Percentiles rank a stretch among this genome's conserved stretches.
Conservation (phyloP, 1,284 basidiomycete species). For the Cryptococcus sp. region DNA sequence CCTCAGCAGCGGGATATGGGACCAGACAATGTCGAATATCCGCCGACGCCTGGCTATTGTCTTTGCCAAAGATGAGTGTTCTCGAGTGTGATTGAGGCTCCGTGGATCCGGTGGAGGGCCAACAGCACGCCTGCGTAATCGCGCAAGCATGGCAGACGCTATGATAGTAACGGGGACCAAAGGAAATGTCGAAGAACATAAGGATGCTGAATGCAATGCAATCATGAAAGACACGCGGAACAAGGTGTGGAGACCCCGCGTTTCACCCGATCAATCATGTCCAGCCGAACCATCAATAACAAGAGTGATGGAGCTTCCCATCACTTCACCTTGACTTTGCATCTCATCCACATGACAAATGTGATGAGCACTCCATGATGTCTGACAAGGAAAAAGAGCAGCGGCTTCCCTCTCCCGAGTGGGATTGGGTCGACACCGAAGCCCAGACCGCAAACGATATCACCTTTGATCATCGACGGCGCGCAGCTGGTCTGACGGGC, state of each 20-base stretch:
- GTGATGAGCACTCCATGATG: neutral
- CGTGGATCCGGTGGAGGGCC: slow-evolving; percentile 17
- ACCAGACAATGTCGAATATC: slow-evolving; percentile 15
- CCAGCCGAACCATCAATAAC: neutral
- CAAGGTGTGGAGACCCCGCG: neutral
- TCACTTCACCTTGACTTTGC: neutral
- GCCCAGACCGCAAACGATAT: slow-evolving; percentile 62
- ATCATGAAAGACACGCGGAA: no score
- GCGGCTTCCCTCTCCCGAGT: slow-evolving; percentile 46
- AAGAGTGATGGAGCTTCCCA: neutral
- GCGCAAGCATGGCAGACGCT: slow-evolving; percentile 16
- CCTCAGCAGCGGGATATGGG: slow-evolving; percentile 22
- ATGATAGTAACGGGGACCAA: neutral
- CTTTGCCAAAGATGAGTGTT: slow-evolving; percentile 31
- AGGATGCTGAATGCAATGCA: no score
- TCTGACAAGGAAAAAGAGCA: neutral
- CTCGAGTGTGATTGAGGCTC: slow-evolving; percentile 28
- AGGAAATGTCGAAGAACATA: neutral
- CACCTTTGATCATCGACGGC: slow-evolving; percentile 63
- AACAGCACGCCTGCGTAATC: slow-evolving; percentile 8
- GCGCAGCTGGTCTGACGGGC: slow-evolving; percentile 66
- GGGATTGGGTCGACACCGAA: slow-evolving; percentile 76
- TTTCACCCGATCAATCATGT: neutral
- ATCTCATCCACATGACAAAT: neutral
- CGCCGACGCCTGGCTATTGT: slow-evolving; percentile 25